Evolutionary conservation across 1,284 basidiomycete species (phyloP), one percentile per base, ranked within the genome.

Genomic region (Inonotus hispidus): DNA sequence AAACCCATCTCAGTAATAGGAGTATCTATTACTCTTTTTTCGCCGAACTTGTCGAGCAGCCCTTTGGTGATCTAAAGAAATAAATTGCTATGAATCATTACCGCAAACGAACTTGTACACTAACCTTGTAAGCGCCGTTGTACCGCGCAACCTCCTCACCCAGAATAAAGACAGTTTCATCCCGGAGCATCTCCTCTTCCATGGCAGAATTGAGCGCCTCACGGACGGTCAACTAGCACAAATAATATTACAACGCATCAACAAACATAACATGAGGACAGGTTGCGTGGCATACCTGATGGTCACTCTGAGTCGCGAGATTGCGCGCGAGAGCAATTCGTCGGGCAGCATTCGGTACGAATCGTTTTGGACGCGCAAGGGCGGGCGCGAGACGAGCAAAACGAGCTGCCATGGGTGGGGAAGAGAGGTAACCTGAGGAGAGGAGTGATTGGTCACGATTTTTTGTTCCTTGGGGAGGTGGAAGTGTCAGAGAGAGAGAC

Each of bases 1-100:
- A 99, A 99, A 74, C 97, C 97, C 86, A 96, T 93, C 79, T 99
- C 97, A 53, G 95, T 98, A 72, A 98, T 98, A 64, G 93, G 93
- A 0, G 93, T 96, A 76, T 99, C 97, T 63, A 99, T 90, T 63
- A 99, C 97, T 65, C 97, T 91, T 79, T 93, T 95, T 80, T 98
- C 96, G 68, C 97, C 97, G 68, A 98, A 99, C 82, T 99, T 99
- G 85, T 99, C 97, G 68, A 98, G 82, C 27, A 99, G 85, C 63
- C 97, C 97, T 79, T 98, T 98, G 67, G 95, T 97, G 71, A 98
- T 87, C 93, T 95, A 63, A 43, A 49, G n/a, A 23, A 60, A 47
- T 59, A 35, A 55, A 25, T 53, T 27, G 19, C 11, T 11, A 23
- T 53, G 53, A 66, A 66, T 60, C 58, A 37, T 29, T 59, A 57